Base-by-base conservation (phyloP, 108 stramenopile genomes). In the Nitzschia sp. region DNA sequence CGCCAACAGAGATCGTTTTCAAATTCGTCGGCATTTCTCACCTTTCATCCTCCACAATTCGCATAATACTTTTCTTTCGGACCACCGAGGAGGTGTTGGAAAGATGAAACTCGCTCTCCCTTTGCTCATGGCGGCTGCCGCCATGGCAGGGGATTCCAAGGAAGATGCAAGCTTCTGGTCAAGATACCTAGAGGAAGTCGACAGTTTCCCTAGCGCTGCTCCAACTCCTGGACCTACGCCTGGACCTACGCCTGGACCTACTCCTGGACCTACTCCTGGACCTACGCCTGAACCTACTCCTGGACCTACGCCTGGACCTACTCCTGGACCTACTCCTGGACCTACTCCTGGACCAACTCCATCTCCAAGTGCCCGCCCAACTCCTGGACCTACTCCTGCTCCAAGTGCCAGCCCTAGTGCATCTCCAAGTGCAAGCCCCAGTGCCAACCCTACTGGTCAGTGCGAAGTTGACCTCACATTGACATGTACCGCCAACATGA, bases 161-260 rank as follows among this genome's bases (percentile, higher is more conserved):
- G 71, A 63, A 56, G 46, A 46, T 34, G 43, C 25, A 57, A 14
- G 7, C 1, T 72, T 55, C 39, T 72, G 71, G 71, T 40, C 42
- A 7, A 40, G 24, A 8, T 72, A 57, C 38, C 29, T 64, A 6
- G 61, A 72, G 26, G 43, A 34, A 9, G 55, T 72, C 26, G 63
- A 72, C 24, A 63, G 61, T 26, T 72, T 72, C 44, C 71, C 71
- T 10, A 62, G 52, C 41, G 60, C 70, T 8, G 60, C 69, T 19
- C 69, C 69, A 21, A 52, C 69, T 38, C 59, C 69, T 53, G 50
- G 29, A 0, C 69, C 69, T 15, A 39, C 57, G 0, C 14, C 38
- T 2, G 14, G 15, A 6, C 19, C n/a, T 6, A 34, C 11, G 3
- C 53, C 21, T 54, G 8, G 29, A 1, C 29, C 29, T 34, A 34